Conservation (phyloP, 106 monocot genomes). For the Allium sativum region DNA sequence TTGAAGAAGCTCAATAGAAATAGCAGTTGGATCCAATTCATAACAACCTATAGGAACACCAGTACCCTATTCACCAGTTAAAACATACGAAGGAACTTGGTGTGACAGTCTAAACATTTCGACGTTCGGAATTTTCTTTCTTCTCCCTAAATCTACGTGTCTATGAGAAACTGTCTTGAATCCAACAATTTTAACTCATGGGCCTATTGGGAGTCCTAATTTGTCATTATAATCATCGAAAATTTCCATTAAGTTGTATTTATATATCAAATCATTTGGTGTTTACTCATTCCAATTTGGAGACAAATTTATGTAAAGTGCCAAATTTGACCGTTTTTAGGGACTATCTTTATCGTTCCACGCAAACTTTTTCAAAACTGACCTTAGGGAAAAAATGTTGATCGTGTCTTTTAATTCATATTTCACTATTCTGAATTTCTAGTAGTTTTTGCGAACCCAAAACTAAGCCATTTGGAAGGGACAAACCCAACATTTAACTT, state of each 20-base stretch:
- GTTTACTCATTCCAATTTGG: slow-evolving; percentile 46
- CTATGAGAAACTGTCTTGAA: slow-evolving; percentile 41
- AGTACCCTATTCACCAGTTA: slow-evolving; percentile 49
- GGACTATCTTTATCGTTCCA: slow-evolving; percentile 48
- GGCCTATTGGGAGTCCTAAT: slow-evolving; percentile 26
- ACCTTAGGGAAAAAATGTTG: slow-evolving; percentile 60
- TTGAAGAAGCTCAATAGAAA: slow-evolving; percentile 57
- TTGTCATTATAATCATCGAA: slow-evolving; percentile 52
- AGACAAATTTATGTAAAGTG: slow-evolving; percentile 60
- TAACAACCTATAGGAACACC: slow-evolving; percentile 45
- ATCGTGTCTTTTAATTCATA: slow-evolving; percentile 26
- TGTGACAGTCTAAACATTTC: slow-evolving; percentile 75
- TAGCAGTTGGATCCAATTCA: slow-evolving; percentile 66
- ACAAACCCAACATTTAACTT: slow-evolving; percentile 28
- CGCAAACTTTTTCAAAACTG: slow-evolving; percentile 41
- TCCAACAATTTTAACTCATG: slow-evolving; percentile 40
- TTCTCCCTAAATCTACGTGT: slow-evolving; percentile 22
- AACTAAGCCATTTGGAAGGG: slow-evolving; percentile 21
- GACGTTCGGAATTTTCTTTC: slow-evolving; percentile 30
- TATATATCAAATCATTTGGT: slow-evolving; percentile 40
- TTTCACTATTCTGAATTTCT: slow-evolving; percentile 41
- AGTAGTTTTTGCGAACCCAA: slow-evolving; percentile 40
- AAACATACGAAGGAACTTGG: slow-evolving; percentile 46
- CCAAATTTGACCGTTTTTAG: slow-evolving; percentile 66
- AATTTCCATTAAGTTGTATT: slow-evolving; percentile 59